Base-by-base conservation (phyloP, 441 rosid genomes). In the Capsella rubella region DNA sequence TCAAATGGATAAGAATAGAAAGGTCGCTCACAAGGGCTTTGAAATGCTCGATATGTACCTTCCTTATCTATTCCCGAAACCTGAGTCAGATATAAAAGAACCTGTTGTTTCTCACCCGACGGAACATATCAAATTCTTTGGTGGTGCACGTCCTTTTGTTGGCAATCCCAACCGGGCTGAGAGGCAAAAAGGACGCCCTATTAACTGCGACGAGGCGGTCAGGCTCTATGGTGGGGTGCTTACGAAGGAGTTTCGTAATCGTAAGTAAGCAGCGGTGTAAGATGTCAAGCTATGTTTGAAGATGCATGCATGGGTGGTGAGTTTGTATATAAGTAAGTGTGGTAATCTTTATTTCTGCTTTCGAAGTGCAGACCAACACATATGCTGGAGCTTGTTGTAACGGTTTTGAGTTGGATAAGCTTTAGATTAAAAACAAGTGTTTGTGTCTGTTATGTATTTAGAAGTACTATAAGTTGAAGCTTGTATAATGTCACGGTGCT, bases 191-290 rank as follows among this genome's bases (percentile, higher is more conserved):
- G 73, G 51, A 40, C 46, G 64, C 25, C 8, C 63, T 40, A 72
- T 72, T 11, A 77, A 2, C 46, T 77, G 80, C 28, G 80, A 77
- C 12, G 77, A 77, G 46, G 80, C 80, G 7, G 16, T 45, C 32
- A 2, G 53, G 37, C 77, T 10, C 52, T 77, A 58, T 45, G 80
- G 77, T 59, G 80, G 80, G 25, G 69, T 77, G 39, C 73, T 77
- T 66, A 60, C 67, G 13, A 77, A 77, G 65, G 69, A 72, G 37
- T 53, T 59, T 39, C 12, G 39, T 2, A 35, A 35, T 72, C 73
- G 69, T 45, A 13, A 47, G 3, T 57, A 71, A 57, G 34, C 10
- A 57, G 34, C 10, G 14, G 6, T 46, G 64, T 43, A 27, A 61
- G 25, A 70, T 28, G 42, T 49, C 35, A 68, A 70, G 28, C 50